phyloP scores from a whole-genome alignment of 805 yeast species.

The Dipodascopsis uninucleata region DNA sequence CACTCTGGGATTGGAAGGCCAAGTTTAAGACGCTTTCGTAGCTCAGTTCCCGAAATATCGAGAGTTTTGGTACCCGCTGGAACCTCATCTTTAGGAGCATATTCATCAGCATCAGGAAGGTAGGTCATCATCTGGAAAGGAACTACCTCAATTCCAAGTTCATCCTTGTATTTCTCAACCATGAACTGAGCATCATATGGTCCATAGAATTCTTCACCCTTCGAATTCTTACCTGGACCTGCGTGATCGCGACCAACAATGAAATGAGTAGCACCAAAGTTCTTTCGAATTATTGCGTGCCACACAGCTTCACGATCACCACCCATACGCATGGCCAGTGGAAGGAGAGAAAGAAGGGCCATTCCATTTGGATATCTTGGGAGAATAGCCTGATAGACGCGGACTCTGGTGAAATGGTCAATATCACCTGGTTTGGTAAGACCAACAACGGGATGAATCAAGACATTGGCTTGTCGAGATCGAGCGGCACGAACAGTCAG shows the following conservation, averaged over 20 bases:
- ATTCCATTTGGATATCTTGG: conserved; percentile 92
- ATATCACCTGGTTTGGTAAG: conserved; percentile 96
- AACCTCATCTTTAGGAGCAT: conserved; percentile 91
- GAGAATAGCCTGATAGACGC: conserved; percentile 87
- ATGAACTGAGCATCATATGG: conserved; percentile 95
- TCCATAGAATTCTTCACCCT: conserved; percentile 92
- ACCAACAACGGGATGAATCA: conserved; percentile 96
- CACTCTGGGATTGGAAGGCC: conserved; percentile 91
- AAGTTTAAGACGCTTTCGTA: conserved; percentile 78
- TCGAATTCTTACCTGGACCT: conserved; percentile 86
- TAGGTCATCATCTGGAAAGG: conserved; percentile 97
- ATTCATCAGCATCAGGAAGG: conserved; percentile 90
- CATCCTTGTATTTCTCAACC: conserved; percentile 69
- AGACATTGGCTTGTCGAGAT: conserved; percentile 77
- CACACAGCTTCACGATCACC: conserved; percentile 98
- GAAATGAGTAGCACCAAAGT: conserved; percentile 94
- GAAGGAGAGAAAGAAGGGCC: conserved; percentile 83
- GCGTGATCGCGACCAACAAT: conserved; percentile 98
- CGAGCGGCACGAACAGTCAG: conserved; percentile 95
- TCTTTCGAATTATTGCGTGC: conserved; percentile 96
- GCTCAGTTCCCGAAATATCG: conserved; percentile 91
- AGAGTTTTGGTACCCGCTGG: conserved; percentile 75
- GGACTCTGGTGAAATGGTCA: conserved; percentile 95
- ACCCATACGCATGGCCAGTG: conserved; percentile 98
- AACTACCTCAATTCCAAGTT: conserved; percentile 83